Percentiles rank a stretch among this genome's conserved stretches.
Evolutionary conservation across 2,329 filamentous ascomycete genomes (phyloP).

Genomic region (Penicillium sp.): DNA sequence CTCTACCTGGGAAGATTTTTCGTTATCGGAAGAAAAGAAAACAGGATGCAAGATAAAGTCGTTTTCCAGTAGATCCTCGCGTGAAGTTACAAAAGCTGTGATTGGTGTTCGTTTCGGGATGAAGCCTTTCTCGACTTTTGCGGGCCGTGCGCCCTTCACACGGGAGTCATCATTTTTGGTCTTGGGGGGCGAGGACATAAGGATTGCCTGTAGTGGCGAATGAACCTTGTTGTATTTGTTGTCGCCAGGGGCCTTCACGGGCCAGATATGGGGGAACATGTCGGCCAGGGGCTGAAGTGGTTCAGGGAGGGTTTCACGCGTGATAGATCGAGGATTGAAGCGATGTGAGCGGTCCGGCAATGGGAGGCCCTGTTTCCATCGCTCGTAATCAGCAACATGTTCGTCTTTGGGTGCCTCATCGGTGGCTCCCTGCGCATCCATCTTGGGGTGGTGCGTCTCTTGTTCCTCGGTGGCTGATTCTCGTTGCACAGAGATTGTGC

Average conservation of each 20-base stretch:
- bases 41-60: constrained; percentile 83
- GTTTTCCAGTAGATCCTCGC: constrained; percentile 74
- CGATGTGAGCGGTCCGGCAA: constrained; percentile 31
- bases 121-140: constrained; percentile 64
- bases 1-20: constrained; percentile 54
- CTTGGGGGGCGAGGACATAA: constrained; percentile 71
- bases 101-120: constrained; percentile 76
- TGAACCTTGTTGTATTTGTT: constrained; percentile 76
- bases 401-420: constrained; percentile 19
- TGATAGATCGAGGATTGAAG: constrained; percentile 36
- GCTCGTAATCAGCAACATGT: constrained; percentile 32
- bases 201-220: constrained; percentile 81
- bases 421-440: constrained; percentile 14
- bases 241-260: constrained; percentile 82
- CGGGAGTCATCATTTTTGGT: constrained; percentile 58
- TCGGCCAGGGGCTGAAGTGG: constrained; percentile 67
- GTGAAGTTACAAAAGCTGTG: constrained; percentile 70
- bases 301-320: constrained; percentile 39
- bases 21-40: constrained; percentile 58
- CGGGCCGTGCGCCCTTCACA: constrained; percentile 55
- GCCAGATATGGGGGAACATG: constrained; percentile 87
- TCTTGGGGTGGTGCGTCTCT: constrained; percentile 14
- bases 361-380: constrained; percentile 43
- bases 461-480: constrained; percentile 6
- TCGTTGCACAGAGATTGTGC: constrained; percentile 47